Evolutionary conservation across 1,284 basidiomycete genomes (phyloP), one percentile per base, ranked within the genome.

Genomic region (Athelia psychrophila): DNA sequence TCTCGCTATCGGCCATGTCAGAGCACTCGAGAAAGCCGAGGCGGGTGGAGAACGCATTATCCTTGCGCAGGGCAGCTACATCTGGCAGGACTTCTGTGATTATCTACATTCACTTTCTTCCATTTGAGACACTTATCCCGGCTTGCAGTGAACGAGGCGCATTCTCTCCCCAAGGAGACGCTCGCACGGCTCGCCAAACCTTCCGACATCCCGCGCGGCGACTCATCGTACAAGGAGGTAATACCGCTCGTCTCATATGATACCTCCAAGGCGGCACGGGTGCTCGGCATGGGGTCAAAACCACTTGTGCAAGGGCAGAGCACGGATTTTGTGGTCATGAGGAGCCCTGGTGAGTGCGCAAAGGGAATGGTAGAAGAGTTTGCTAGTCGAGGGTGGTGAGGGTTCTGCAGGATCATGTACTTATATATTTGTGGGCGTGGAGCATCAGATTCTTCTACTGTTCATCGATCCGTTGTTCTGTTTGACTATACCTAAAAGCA

Each of bases 11-110:
- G 81, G 79, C 0, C 85, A 89, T 56, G 68, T 77, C 3, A 68
- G 75, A 8, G 80, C 85, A 1, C 68, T 87, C 1, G 70, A 75
- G 33, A 74, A 73, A 32, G 66, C 73, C 3, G 76, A 77, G n/a
- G 87, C 86, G 0, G 78, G 76, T 4, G 82, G 80, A 0, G 68
- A 89, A 56, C 74, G 89, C 1, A 80, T 85, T 61, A 76, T 86
- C 57, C 56, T 76, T 44, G 65, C 64, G 30, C 66, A 60, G 3
- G 80, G 74, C 60, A 30, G 45, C 58, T 64, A 8, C n/a, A 49
- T 45, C 2, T 69, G 64, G 65, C 67, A 73, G 42, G 64, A 69
- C 48, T 66, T 30, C 27, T 30, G 27, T 57, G 35, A 51, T 69
- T 69, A 48, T 46, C 50, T 56, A 48, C 16, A 13, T 19, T 44